Evolutionary conservation across 1,139 yeast genomes (phyloP).

Genomic region (Saccharomyces hybrid): DNA sequence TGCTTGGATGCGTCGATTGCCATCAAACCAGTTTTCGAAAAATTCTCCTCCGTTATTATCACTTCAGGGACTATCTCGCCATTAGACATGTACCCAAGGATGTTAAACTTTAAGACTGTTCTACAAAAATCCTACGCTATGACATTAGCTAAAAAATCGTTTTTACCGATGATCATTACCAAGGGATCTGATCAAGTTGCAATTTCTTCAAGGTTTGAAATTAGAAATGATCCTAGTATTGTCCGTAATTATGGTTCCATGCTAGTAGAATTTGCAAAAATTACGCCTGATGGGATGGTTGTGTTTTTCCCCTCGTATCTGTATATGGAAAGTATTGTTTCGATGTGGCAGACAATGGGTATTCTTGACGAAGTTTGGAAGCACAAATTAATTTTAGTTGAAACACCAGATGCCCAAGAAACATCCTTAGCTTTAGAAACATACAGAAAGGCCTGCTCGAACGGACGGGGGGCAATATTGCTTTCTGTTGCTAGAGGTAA

Average conservation of each 20-base stretch:
- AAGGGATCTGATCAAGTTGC: constrained; percentile 98
- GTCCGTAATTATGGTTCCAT: constrained; percentile 94
- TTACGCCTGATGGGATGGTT: constrained; percentile 96
- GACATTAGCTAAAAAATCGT: constrained; percentile 89
- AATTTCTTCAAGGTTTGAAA: constrained; percentile 90
- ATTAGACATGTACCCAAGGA: constrained; percentile 95
- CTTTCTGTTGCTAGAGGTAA: constrained; percentile 98
- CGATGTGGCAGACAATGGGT: constrained; percentile 99
- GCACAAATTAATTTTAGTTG: constrained; percentile 89
- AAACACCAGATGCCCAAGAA: constrained; percentile 98
- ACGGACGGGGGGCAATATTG: constrained; percentile 95
- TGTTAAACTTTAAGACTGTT: constrained; percentile 91
- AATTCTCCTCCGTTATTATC: constrained; percentile 87
- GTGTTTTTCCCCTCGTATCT: constrained; percentile 95
- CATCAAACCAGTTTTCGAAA: constrained; percentile 90
- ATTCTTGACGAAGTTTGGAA: constrained; percentile 98
- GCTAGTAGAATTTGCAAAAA: constrained; percentile 84
- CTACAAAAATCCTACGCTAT: constrained; percentile 91
- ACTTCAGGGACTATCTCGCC: constrained; percentile 98
- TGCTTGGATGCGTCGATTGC: constrained; percentile 98
- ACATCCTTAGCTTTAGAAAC: constrained; percentile 93
- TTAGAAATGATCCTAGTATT: constrained; percentile 94
- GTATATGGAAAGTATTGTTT: constrained; percentile 94
- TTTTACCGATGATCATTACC: constrained; percentile 91
- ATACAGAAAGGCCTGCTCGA: constrained; percentile 90